phyloP scores from a whole-genome alignment of 305 asterid genomes.

The Fraxinus platypoda region DNA sequence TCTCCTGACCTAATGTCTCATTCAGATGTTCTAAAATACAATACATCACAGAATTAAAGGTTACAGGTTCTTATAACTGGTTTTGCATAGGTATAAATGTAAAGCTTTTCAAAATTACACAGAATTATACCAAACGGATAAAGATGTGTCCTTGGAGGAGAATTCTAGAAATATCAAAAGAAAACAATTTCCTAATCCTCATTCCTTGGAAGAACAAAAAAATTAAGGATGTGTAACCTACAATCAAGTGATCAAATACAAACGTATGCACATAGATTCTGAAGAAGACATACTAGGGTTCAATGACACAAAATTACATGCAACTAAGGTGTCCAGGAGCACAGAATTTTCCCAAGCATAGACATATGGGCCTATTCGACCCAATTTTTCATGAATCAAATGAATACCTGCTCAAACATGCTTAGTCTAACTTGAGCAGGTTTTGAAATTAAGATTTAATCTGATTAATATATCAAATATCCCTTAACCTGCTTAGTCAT shows the following conservation, averaged over 20 bases:
- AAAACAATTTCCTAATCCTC: neutral
- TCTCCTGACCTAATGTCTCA: slow-evolving; percentile 6
- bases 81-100: neutral
- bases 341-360: neutral
- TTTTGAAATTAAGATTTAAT: neutral
- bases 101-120: neutral
- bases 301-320: neutral
- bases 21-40: neutral
- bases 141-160: neutral
- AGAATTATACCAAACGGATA: slow-evolving; percentile 2
- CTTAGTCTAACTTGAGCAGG: neutral
- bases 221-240: neutral
- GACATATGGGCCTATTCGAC: neutral
- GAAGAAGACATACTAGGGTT: neutral
- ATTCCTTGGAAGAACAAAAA: neutral
- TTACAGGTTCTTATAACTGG: neutral
- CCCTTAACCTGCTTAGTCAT: neutral
- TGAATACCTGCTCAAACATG: neutral
- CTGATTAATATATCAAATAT: neutral
- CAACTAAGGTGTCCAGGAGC: neutral
- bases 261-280: neutral
- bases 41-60: slow-evolving; percentile 1
- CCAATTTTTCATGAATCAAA: neutral
- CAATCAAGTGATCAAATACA: slow-evolving; percentile 7
- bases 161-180: neutral